A percentile compares a stretch with the other conserved stretches of the same genome.
Conservation (phyloP, 768 basidiomycete genomes). For the Strobilomyces echinocephalus region DNA sequence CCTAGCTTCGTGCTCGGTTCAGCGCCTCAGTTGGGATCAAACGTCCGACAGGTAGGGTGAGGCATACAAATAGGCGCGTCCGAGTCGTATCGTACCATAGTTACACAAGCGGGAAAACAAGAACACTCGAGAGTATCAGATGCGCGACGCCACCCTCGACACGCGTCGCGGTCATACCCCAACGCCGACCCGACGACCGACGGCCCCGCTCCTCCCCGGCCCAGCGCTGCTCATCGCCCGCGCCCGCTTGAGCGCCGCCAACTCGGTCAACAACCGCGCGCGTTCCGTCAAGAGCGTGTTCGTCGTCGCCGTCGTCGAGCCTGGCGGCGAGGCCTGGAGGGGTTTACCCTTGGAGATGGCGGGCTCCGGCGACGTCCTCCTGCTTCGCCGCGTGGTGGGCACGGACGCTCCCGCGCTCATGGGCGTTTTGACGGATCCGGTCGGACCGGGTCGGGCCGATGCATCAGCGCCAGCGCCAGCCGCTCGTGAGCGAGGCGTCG, state of each 20-base stretch:
- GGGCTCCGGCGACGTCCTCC: background rate
- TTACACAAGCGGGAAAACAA: too few species aligned
- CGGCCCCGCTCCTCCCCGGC: background rate
- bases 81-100: too few species aligned
- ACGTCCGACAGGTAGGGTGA: too few species aligned
- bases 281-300: conserved; percentile 54
- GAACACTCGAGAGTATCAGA: too few species aligned
- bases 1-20: too few species aligned
- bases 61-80: too few species aligned
- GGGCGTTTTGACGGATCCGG: background rate
- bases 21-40: too few species aligned
- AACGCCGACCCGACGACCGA: conserved; percentile 6
- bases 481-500: background rate
- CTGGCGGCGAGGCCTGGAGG: background rate
- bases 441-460: background rate
- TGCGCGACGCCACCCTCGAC: too few species aligned
- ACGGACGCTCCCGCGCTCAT: background rate
- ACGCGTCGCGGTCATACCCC: conserved; percentile 5
- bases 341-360: background rate
- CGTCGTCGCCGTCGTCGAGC: conserved; percentile 39
- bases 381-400: background rate
- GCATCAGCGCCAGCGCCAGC: background rate
- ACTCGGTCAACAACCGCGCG: conserved; percentile 48
- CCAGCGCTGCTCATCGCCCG: conserved; percentile 9
- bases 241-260: conserved; percentile 42